These are phyloP conservation scores for Plasmopara halstedii DNA, from an alignment of 352 stramenopile species.

Conservation along the genomic window DNA sequence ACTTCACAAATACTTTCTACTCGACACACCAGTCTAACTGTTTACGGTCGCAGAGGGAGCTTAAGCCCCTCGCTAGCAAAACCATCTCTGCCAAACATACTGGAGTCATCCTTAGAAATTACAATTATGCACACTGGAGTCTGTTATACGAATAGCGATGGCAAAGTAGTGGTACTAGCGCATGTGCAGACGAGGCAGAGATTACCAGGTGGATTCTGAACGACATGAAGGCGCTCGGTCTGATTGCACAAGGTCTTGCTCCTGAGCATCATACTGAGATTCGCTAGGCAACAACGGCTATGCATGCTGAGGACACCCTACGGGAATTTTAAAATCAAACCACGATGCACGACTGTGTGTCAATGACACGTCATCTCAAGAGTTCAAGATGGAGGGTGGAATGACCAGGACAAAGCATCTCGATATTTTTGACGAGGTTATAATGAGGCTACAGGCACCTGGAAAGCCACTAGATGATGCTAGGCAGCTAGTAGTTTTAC, in stretches of 20 bases:
- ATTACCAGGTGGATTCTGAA: background rate
- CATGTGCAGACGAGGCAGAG: background rate
- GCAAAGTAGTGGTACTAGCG: background rate
- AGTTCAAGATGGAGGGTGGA: background rate
- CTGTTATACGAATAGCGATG: background rate
- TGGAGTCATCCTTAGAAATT: background rate
- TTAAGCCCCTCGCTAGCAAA: too few relatives aligned
- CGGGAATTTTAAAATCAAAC: background rate
- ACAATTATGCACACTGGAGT: background rate
- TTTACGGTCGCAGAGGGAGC: too few relatives aligned
- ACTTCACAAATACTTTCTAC: too few relatives aligned
- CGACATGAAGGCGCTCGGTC: background rate
- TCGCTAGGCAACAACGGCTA: background rate
- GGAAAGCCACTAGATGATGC: background rate
- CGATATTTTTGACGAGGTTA: background rate
- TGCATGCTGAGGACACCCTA: background rate
- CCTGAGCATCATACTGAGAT: background rate
- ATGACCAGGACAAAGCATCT: background rate
- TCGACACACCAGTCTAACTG: too few relatives aligned
- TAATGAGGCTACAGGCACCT: background rate
- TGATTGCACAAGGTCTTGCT: background rate
- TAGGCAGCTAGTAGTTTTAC: background rate
- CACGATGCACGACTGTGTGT: background rate
- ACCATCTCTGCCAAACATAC: background rate
- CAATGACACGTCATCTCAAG: background rate